Conservation (phyloP, 805 yeast species). For the Crinitomyces ghanaensis region DNA sequence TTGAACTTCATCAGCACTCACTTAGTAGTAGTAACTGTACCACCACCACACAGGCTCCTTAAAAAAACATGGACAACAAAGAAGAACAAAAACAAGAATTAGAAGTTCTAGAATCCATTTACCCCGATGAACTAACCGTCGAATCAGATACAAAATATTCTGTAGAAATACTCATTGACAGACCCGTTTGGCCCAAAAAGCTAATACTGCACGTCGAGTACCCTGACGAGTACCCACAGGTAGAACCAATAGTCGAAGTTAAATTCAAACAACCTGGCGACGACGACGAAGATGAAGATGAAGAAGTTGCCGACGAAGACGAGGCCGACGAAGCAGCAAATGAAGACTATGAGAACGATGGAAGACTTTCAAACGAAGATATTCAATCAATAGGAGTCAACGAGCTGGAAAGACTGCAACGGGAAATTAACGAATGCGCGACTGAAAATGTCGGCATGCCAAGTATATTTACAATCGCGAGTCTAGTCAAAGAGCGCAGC, state of each 20-base stretch:
- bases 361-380: conserved; percentile 1
- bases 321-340: conserved; percentile 40
- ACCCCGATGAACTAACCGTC: conserved; percentile 65
- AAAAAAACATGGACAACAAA: conserved; percentile 46
- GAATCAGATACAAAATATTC: conserved; percentile 39
- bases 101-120: conserved; percentile 80
- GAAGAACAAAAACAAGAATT: conserved; percentile 87
- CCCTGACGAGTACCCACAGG: conserved; percentile 76
- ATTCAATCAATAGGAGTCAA: conserved; percentile 19
- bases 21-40: no score
- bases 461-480: conserved; percentile 69
- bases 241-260: conserved; percentile 47
- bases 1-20: no score
- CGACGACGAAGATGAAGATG: conserved; percentile 41
- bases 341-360: conserved; percentile 26
- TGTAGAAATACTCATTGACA: conserved; percentile 58
- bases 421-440: conserved; percentile 31
- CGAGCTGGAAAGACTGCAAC: conserved; percentile 20
- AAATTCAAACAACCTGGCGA: conserved; percentile 29
- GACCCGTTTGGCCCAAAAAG: conserved; percentile 42
- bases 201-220: conserved; percentile 52
- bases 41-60: no score
- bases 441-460: conserved; percentile 82
- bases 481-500: conserved; percentile 69
- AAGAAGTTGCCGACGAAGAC: conserved; percentile 28